Conservation (phyloP, 139 green algal genomes). For the Coccomyxa sp. region DNA sequence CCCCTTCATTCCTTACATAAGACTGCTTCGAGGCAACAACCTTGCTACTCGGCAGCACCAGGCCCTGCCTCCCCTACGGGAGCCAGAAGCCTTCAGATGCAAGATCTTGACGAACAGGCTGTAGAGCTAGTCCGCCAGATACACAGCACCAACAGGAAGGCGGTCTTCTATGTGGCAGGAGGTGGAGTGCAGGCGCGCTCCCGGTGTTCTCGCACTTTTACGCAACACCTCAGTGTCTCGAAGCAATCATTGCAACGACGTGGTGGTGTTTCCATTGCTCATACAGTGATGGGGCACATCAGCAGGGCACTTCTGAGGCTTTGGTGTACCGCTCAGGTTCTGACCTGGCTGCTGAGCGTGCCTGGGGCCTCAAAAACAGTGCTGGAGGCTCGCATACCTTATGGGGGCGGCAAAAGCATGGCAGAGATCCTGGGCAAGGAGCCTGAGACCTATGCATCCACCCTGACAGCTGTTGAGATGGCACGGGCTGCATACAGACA, state of each 20-base stretch:
- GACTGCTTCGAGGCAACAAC: too few relatives aligned
- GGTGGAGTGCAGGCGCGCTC: constrained; percentile 42
- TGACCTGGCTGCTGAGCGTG: constrained; percentile 67
- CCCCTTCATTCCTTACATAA: too few relatives aligned
- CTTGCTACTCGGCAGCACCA: too few relatives aligned
- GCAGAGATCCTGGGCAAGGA: constrained; percentile 46
- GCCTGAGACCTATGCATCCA: constrained; percentile 43
- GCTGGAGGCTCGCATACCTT: constrained; percentile 68
- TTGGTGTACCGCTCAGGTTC: constrained; percentile 33
- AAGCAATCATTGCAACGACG: too few relatives aligned
- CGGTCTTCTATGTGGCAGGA: constrained; percentile 49
- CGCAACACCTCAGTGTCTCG: not conserved
- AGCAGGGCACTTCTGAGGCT: not conserved
- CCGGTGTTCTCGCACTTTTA: not conserved
- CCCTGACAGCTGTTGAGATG: constrained; percentile 47
- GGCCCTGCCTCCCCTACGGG: too few relatives aligned
- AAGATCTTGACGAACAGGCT: too few relatives aligned
- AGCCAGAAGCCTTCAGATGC: too few relatives aligned
- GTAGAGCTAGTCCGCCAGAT: constrained; percentile 29
- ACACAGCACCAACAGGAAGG: constrained; percentile 34
- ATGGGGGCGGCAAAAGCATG: constrained; percentile 43
- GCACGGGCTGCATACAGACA: constrained; percentile 61
- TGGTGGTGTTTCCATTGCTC: not conserved
- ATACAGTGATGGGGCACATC: not conserved
- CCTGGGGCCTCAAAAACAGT: constrained; percentile 77